Percentiles rank a stretch among this genome's conserved stretches.
These are phyloP conservation scores for Cytospora chrysosperma DNA, from an alignment of 2,329 filamentous ascomycete species.

Conservation along the genomic window DNA sequence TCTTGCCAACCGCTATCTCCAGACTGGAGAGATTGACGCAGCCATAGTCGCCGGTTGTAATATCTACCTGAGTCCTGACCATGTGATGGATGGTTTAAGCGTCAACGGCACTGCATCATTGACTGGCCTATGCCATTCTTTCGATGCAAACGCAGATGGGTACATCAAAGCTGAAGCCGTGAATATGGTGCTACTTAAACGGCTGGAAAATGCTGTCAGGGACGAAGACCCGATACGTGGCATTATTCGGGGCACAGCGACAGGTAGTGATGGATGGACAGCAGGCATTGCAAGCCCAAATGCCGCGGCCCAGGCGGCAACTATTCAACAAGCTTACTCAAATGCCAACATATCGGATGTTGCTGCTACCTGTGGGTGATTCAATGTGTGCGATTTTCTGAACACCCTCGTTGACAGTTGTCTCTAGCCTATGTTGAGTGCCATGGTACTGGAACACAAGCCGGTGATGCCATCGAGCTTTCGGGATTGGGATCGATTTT, in stretches of 20 bases:
- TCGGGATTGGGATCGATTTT: constrained; percentile 27
- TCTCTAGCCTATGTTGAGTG: constrained; percentile 48
- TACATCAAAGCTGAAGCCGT: constrained; percentile 52
- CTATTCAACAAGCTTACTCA: constrained; percentile 35
- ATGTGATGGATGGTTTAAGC: constrained; percentile 28
- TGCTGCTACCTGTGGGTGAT: constrained; percentile 4
- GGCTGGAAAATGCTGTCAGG: constrained; percentile 43
- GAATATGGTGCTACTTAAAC: constrained; percentile 45
- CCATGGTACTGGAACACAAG: constrained; percentile 59
- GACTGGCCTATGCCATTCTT: constrained; percentile 32
- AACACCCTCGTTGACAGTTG: background rate
- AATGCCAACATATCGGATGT: constrained; percentile 27
- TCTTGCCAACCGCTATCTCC: constrained; percentile 41
- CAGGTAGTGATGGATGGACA: constrained; percentile 44
- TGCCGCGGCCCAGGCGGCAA: constrained; percentile 31
- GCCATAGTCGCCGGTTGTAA: constrained; percentile 44
- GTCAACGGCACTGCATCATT: background rate
- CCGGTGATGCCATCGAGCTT: constrained; percentile 51
- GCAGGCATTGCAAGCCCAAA: constrained; percentile 42
- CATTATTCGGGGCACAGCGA: constrained; percentile 38
- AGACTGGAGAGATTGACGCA: constrained; percentile 38
- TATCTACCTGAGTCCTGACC: constrained; percentile 43
- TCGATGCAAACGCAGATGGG: constrained; percentile 46
- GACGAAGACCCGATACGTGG: constrained; percentile 45
- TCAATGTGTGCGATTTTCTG: background rate